These are phyloP conservation scores for Suhomyces maxii DNA, from an alignment of 1,139 yeast species.

Conservation along the genomic window DNA sequence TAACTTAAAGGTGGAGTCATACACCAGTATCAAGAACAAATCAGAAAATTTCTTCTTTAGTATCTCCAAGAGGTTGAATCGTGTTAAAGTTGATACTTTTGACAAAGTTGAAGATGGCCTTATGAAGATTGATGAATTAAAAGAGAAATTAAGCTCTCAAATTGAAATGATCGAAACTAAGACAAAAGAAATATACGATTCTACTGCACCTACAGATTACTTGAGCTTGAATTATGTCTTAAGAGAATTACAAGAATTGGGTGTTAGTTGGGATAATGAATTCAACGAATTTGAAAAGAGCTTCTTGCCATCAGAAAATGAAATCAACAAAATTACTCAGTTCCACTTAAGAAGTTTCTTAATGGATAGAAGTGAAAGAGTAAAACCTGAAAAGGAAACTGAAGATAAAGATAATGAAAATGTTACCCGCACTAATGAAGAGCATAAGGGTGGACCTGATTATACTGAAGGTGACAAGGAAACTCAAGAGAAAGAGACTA, in stretches of 20 bases:
- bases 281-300: constrained; percentile 78
- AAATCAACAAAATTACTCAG: constrained; percentile 87
- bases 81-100: constrained; percentile 79
- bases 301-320: constrained; percentile 89
- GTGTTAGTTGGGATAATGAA: constrained; percentile 85
- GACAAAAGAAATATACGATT: constrained; percentile 54
- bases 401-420: constrained; percentile 1
- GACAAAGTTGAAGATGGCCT: constrained; percentile 74
- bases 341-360: constrained; percentile 80
- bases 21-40: constrained; percentile 53
- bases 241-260: constrained; percentile 74
- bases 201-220: constrained; percentile 63
- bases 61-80: constrained; percentile 65
- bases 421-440: background rate
- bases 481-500: no score
- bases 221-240: constrained; percentile 68
- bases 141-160: constrained; percentile 54
- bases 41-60: constrained; percentile 68
- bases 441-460: background rate
- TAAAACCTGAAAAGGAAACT: background rate
- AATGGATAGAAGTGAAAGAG: constrained; percentile 36
- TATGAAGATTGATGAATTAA: constrained; percentile 57
- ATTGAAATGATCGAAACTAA: constrained; percentile 42
- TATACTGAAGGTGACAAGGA: no score
- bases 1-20: constrained; percentile 64